Conservation (phyloP, 129 eudicot species). For the Saussurea involucrata region DNA sequence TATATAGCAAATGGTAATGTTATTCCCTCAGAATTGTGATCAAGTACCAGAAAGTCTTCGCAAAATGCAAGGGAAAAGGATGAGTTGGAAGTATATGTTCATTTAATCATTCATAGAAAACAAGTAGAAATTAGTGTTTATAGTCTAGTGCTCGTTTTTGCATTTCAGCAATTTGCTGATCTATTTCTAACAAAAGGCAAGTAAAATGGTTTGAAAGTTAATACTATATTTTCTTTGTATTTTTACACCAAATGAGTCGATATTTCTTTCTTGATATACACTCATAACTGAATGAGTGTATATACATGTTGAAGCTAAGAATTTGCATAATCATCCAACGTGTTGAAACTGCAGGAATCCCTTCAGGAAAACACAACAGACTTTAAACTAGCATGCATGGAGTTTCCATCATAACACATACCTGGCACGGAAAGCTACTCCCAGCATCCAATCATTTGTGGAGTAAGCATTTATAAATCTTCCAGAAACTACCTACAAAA, state of each 20-base stretch:
- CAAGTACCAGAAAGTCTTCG: not conserved
- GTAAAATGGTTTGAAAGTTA: not conserved
- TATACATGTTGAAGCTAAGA: not conserved
- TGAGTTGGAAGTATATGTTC: not conserved
- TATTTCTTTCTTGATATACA: slow-evolving; percentile 1
- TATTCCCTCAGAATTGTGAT: not conserved
- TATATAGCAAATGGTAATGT: not conserved
- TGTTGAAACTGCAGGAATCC: not conserved
- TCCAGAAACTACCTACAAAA: slow-evolving; percentile 82
- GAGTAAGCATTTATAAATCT: slow-evolving; percentile 92
- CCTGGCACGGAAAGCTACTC: slow-evolving; percentile 98
- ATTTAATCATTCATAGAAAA: not conserved
- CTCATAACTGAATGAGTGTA: not conserved
- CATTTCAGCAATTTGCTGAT: not conserved
- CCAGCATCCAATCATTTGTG: slow-evolving; percentile 96
- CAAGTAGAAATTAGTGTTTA: not conserved
- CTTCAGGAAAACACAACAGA: not conserved
- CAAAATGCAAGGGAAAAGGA: not conserved
- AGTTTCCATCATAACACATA: slow-evolving; percentile 20
- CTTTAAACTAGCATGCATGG: not conserved
- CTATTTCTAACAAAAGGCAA: not conserved
- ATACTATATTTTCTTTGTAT: not conserved
- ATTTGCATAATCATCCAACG: slow-evolving; percentile 5
- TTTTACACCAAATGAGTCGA: slow-evolving; percentile 5
- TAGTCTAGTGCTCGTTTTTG: not conserved